Percentiles rank a stretch among this genome's conserved stretches.
Evolutionary conservation across 208 protist species (phyloP).

Genomic region (Entamoeba histolytica): DNA sequence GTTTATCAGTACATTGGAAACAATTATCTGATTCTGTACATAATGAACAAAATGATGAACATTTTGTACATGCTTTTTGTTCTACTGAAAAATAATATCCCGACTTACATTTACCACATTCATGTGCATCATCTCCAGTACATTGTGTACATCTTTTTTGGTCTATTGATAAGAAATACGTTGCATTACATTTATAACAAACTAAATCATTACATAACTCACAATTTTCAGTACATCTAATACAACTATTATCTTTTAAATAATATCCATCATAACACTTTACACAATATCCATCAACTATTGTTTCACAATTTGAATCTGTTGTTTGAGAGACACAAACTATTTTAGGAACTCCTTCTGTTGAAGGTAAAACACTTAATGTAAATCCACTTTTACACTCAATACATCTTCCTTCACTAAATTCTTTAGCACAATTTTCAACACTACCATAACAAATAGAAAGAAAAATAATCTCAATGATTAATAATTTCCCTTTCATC

Average conservation of each 20-base stretch:
- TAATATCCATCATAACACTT: not conserved
- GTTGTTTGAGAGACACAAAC: not conserved
- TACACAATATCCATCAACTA: not conserved
- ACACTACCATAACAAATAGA: not conserved
- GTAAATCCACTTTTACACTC: not conserved
- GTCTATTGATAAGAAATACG: not conserved
- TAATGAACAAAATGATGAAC: not conserved
- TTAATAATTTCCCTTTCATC: no score
- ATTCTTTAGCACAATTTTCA: not conserved
- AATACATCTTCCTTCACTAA: not conserved
- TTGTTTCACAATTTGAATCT: not conserved
- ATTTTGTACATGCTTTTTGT: not conserved
- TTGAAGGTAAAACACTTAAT: not conserved
- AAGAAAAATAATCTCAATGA: no score
- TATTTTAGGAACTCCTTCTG: not conserved
- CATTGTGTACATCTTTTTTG: not conserved
- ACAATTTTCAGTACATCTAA: not conserved
- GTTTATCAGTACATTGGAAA: not conserved
- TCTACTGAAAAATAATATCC: not conserved
- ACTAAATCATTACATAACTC: not conserved
- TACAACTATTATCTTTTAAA: not conserved
- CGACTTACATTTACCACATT: not conserved
- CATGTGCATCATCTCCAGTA: not conserved
- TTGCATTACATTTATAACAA: not conserved
- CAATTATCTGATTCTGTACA: not conserved